These are phyloP conservation scores for Tetradesmus lagerheimii DNA, from an alignment of 139 green algal species.

Conservation along the genomic window DNA sequence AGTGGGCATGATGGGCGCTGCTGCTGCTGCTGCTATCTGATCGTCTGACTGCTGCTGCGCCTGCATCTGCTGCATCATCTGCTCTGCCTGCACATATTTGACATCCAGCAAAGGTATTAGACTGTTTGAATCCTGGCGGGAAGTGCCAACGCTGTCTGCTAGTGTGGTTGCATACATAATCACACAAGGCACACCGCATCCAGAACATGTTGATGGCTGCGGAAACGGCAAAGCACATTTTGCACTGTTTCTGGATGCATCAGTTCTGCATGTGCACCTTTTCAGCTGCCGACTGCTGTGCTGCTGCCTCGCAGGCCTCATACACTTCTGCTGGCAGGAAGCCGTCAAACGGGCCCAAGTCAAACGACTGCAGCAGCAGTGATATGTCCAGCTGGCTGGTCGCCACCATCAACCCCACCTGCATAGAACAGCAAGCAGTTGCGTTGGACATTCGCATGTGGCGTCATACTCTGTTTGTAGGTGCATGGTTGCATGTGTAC, in stretches of 20 bases:
- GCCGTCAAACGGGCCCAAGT: constrained; percentile 75
- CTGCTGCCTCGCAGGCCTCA: constrained; percentile 44
- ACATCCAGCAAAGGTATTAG: too few relatives aligned
- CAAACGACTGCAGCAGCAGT: constrained; percentile 65
- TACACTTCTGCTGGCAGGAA: constrained; percentile 69
- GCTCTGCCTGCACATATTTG: not conserved
- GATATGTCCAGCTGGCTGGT: constrained; percentile 66
- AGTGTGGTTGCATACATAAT: too few relatives aligned
- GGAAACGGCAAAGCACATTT: too few relatives aligned
- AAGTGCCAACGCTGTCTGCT: too few relatives aligned
- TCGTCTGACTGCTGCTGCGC: not conserved
- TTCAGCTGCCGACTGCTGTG: not conserved
- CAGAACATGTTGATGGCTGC: too few relatives aligned
- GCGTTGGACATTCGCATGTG: not conserved
- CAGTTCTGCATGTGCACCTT: not conserved
- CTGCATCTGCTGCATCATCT: not conserved
- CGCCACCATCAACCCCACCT: constrained; percentile 68
- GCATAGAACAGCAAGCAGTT: not conserved
- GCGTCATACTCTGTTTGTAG: too few relatives aligned
- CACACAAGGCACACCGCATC: too few relatives aligned
- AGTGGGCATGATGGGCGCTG: not conserved
- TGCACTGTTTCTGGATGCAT: too few relatives aligned
- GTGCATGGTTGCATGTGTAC: not conserved
- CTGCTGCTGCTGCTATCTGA: constrained; percentile 12
- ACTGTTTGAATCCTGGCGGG: too few relatives aligned